Conservation (phyloP, 1,284 basidiomycete species). For the Gymnopus androsaceus region DNA sequence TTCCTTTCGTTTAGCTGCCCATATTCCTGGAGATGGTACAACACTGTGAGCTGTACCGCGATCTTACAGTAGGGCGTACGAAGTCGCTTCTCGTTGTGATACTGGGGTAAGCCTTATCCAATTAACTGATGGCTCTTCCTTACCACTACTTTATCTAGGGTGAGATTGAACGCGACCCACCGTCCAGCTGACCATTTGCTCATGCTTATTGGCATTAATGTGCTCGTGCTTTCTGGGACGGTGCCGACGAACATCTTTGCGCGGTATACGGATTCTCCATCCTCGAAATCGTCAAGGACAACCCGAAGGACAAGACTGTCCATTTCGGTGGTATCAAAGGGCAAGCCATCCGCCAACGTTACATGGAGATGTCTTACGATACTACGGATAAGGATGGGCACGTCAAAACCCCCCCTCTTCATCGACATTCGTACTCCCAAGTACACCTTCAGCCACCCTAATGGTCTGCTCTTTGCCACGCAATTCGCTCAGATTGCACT, state of each 20-base stretch:
- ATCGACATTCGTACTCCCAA: slow-evolving; percentile 90
- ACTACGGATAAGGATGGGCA: slow-evolving; percentile 94
- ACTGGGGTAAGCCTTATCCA: too few species aligned
- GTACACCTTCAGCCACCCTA: slow-evolving; percentile 97
- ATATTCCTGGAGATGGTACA: too few species aligned
- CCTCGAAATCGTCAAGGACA: slow-evolving; percentile 96
- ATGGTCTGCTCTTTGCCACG: slow-evolving; percentile 93
- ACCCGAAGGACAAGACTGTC: slow-evolving; percentile 96
- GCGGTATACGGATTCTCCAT: slow-evolving; percentile 98
- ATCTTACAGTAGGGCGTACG: too few species aligned
- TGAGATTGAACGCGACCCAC: too few species aligned
- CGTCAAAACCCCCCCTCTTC: slow-evolving; percentile 92
- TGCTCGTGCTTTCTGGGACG: slow-evolving; percentile 96
- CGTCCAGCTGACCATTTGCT: too few species aligned
- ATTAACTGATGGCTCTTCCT: too few species aligned
- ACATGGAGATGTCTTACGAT: slow-evolving; percentile 99
- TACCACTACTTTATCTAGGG: too few species aligned
- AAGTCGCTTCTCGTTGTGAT: too few species aligned
- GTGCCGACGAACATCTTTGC: slow-evolving; percentile 90
- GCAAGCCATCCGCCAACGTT: slow-evolving; percentile 94
- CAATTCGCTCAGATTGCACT: slow-evolving; percentile 98
- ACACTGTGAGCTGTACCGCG: too few species aligned
- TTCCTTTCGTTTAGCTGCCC: too few species aligned
- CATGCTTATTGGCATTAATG: too few species aligned
- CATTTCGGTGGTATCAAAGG: slow-evolving; percentile 99